Conservation (phyloP, 1,139 yeast genomes). For the Yamadazyma aaseri region DNA sequence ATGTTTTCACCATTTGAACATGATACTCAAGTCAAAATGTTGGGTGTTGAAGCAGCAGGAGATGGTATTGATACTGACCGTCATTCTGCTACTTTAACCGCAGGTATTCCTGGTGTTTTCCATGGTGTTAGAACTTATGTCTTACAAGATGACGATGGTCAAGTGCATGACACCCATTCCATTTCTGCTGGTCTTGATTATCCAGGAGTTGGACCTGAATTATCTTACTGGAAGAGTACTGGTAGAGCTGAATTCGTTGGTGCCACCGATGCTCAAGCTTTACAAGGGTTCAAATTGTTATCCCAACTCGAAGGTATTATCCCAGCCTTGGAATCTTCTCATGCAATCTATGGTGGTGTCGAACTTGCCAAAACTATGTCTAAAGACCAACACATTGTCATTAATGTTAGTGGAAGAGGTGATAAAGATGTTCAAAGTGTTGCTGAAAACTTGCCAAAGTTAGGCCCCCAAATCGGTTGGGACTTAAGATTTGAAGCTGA, state of each 20-base stretch:
- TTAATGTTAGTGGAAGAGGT: conserved; percentile 96
- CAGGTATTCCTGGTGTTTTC: conserved; percentile 94
- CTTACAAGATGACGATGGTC: conserved; percentile 89
- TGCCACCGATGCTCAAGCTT: conserved; percentile 88
- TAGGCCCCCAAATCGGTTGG: conserved; percentile 94
- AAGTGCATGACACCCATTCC: conserved; percentile 95
- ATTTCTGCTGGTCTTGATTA: conserved; percentile 98
- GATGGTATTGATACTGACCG: conserved; percentile 84
- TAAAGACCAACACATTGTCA: conserved; percentile 76
- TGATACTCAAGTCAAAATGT: conserved; percentile 69
- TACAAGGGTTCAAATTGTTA: conserved; percentile 81
- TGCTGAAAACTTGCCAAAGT: conserved; percentile 85
- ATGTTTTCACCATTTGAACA: conserved; percentile 92
- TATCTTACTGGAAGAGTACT: conserved; percentile 90
- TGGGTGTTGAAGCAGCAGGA: conserved; percentile 99
- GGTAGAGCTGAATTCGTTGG: conserved; percentile 92
- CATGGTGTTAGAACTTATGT: conserved; percentile 97
- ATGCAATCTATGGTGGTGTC: conserved; percentile 89
- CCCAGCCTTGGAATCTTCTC: conserved; percentile 97
- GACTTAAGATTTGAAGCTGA: conserved; percentile 81
- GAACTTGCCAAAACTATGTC: conserved; percentile 83
- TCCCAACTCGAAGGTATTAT: conserved; percentile 96
- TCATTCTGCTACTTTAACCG: conserved; percentile 92
- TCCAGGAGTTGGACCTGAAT: conserved; percentile 99
- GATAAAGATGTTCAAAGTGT: conserved; percentile 98